Evolutionary conservation across 2,329 filamentous ascomycete genomes (phyloP).

Genomic region (Pyrenochaeta sp.): DNA sequence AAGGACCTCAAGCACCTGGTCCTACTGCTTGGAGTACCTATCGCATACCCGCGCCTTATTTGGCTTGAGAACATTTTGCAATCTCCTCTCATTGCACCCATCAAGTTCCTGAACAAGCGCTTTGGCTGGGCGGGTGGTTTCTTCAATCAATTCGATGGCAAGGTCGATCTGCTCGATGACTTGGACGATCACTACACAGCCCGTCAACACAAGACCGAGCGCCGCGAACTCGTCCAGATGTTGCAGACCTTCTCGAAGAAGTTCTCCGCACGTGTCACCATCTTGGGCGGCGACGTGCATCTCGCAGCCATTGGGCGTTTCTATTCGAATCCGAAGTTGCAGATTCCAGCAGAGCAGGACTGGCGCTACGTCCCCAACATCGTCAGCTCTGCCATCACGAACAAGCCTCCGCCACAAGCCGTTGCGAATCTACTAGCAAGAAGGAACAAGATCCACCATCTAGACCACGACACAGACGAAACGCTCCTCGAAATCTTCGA

Average conservation of each 20-base stretch:
- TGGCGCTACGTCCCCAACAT: conserved; percentile 72
- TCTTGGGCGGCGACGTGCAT: conserved; percentile 71
- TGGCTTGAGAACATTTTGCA: conserved; percentile 94
- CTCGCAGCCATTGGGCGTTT: conserved; percentile 70
- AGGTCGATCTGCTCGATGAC: conserved; percentile 71
- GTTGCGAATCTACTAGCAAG: conserved; percentile 71
- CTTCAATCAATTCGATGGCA: conserved; percentile 93
- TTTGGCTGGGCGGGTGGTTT: conserved; percentile 86
- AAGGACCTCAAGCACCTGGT: conserved; percentile 70
- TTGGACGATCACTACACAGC: conserved; percentile 83
- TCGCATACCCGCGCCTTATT: conserved; percentile 77
- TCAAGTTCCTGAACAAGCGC: conserved; percentile 88
- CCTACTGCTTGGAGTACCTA: conserved; percentile 74
- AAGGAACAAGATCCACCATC: conserved; percentile 71
- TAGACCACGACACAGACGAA: conserved; percentile 70
- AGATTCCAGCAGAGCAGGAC: conserved; percentile 65
- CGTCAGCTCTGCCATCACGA: conserved; percentile 71
- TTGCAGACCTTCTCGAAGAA: conserved; percentile 67
- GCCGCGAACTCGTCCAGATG: conserved; percentile 73
- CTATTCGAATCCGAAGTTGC: conserved; percentile 67
- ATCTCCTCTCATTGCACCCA: conserved; percentile 85
- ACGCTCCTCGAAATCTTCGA: conserved; percentile 70
- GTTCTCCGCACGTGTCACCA: conserved; percentile 66
- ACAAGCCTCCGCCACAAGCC: conserved; percentile 71
- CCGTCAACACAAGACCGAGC: conserved; percentile 88